These are phyloP conservation scores for Artemisia argyi DNA, from an alignment of 129 eudicot species.

Conservation along the genomic window DNA sequence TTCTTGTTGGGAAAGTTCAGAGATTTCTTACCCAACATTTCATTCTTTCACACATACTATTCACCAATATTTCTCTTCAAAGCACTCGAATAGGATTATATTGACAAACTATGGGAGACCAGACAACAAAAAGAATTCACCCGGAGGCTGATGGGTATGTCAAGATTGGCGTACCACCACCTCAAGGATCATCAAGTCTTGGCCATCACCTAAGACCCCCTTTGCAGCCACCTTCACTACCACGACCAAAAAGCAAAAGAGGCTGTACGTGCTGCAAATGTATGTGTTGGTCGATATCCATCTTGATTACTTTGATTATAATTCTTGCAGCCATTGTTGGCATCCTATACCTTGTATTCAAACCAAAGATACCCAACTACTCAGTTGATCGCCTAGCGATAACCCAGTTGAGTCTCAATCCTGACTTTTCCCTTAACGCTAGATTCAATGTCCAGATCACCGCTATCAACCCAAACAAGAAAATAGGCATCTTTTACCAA, in stretches of 20 bases:
- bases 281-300: slow-evolving; percentile 64
- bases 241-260: slow-evolving; percentile 18
- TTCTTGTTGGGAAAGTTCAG: slow-evolving; percentile 1
- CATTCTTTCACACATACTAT: slow-evolving; percentile 1
- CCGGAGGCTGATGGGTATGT: background rate
- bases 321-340: slow-evolving; percentile 50
- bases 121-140: slow-evolving; percentile 16
- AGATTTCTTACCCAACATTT: background rate
- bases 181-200: slow-evolving; percentile 19
- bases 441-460: slow-evolving; percentile 68
- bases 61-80: background rate
- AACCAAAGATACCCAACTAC: slow-evolving; percentile 78
- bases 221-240: slow-evolving; percentile 23
- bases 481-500: slow-evolving; percentile 82
- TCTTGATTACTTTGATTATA: slow-evolving; percentile 47
- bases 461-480: slow-evolving; percentile 78
- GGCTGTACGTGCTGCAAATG: slow-evolving; percentile 55
- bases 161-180: slow-evolving; percentile 11
- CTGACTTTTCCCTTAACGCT: slow-evolving; percentile 67
- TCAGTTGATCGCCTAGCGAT: slow-evolving; percentile 68
- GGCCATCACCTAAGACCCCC: slow-evolving; percentile 31
- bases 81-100: background rate
- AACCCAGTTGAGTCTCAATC: slow-evolving; percentile 61
- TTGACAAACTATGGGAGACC: slow-evolving; percentile 19
- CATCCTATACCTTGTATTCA: slow-evolving; percentile 60